Evolutionary conservation across 1,139 yeast species (phyloP).

Genomic region (Meyerozyma smithsonii): DNA sequence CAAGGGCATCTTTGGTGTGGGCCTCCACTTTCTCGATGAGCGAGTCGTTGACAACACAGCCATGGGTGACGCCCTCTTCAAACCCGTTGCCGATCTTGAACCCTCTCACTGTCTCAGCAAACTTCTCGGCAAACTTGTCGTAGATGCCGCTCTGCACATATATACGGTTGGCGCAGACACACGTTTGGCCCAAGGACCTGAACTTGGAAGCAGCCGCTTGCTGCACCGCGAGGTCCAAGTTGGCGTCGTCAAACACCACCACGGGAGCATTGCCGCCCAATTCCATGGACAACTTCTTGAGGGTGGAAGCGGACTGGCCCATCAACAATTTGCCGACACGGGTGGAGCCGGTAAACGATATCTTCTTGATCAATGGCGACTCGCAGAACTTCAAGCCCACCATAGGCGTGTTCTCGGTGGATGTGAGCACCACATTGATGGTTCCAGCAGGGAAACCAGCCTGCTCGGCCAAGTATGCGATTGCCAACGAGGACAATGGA

Average conservation of each 20-base stretch:
- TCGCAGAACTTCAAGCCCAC: conserved; percentile 46
- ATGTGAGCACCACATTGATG: conserved; percentile 43
- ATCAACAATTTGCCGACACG: conserved; percentile 74
- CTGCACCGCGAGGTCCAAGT: conserved; percentile 68
- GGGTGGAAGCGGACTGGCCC: conserved; percentile 69
- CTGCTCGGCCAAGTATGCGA: conserved; percentile 39
- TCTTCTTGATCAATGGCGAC: conserved; percentile 62
- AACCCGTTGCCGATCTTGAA: conserved; percentile 75
- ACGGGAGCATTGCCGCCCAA: conserved; percentile 95
- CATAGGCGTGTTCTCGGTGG: conserved; percentile 47
- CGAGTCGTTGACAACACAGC: conserved; percentile 69
- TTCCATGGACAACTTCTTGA: conserved; percentile 83
- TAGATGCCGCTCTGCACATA: conserved; percentile 62
- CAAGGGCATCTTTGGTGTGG: conserved; percentile 71
- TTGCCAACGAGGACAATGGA: conserved; percentile 40
- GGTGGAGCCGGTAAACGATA: conserved; percentile 91
- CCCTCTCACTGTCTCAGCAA: conserved; percentile 45
- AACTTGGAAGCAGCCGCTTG: conserved; percentile 56
- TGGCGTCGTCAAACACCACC: conserved; percentile 81
- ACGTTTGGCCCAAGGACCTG: conserved; percentile 76
- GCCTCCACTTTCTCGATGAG: conserved; percentile 65
- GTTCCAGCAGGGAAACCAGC: conserved; percentile 45
- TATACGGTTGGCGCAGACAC: conserved; percentile 76
- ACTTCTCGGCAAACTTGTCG: conserved; percentile 49
- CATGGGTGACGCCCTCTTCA: conserved; percentile 64